Percentiles rank a stretch among this genome's conserved stretches.
phyloP scores from a whole-genome alignment of 352 stramenopile genomes.

The Peronospora tabacina region DNA sequence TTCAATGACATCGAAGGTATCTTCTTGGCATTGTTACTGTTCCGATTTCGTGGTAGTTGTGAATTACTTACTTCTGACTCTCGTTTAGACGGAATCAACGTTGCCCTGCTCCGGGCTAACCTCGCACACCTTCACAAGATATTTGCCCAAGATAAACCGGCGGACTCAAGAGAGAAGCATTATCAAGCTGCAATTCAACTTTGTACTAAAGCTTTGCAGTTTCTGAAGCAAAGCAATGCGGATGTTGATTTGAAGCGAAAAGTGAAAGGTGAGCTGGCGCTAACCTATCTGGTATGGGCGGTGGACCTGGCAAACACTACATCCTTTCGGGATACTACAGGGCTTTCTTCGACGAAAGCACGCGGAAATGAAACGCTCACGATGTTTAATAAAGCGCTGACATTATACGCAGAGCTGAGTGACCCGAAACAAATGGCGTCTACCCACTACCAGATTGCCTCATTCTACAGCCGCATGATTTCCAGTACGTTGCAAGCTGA shows the following conservation, averaged over 20 bases:
- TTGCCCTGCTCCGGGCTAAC: slow-evolving; percentile 72
- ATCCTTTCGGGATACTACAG: slow-evolving; percentile 2
- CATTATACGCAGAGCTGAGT: slow-evolving; percentile 62
- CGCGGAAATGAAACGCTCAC: slow-evolving; percentile 43
- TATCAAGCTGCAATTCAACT: slow-evolving; percentile 57
- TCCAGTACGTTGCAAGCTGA: slow-evolving; percentile 29
- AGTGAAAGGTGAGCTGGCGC: slow-evolving; percentile 70
- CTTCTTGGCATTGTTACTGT: not conserved
- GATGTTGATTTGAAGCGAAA: slow-evolving; percentile 53
- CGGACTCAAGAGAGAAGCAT: slow-evolving; percentile 34
- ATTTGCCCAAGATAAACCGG: slow-evolving; percentile 49
- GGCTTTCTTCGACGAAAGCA: slow-evolving; percentile 18
- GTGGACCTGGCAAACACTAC: slow-evolving; percentile 45
- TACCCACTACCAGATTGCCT: slow-evolving; percentile 83
- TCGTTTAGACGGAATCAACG: slow-evolving; percentile 58
- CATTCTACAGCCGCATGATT: slow-evolving; percentile 63
- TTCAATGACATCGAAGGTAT: slow-evolving; percentile 79
- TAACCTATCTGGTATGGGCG: slow-evolving; percentile 78
- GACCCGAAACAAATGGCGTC: slow-evolving; percentile 67
- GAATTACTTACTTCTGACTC: not conserved
- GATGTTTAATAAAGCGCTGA: slow-evolving; percentile 66
- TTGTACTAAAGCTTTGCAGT: slow-evolving; percentile 50
- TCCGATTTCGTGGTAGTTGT: not conserved
- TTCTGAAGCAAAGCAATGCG: slow-evolving; percentile 65
- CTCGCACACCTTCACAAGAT: slow-evolving; percentile 83